Evolutionary conservation across 768 basidiomycete genomes (phyloP), one percentile per base, ranked within the genome.

Genomic region (Leccinellum albellum): DNA sequence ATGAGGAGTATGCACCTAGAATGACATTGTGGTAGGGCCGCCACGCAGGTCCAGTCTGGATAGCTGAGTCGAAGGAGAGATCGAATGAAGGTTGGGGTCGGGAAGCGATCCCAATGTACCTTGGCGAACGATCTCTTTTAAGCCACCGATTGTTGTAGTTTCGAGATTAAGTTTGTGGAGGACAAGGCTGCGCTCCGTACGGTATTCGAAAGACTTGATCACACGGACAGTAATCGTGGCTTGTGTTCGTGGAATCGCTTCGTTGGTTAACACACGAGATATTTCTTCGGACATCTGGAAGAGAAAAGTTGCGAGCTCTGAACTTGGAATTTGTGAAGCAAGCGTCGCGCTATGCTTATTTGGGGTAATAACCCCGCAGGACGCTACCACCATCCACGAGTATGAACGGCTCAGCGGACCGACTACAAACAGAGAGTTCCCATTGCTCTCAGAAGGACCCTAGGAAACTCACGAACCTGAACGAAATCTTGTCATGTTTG

Each of bases 191-290:
- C 87, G 88, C 69, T 93, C 89, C 54, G 94, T 98, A 54, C 96
- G 83, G 72, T 85, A 98, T 67, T 85, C 86, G 70, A 99, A 96
- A 20, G 91, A 94, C 70, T 99, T 99, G 76, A 99, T 91, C 60
- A 98, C 81, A 31, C 96, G 86, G 50, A 98, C 72, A 7, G 96
- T 98, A 56, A 98, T 75, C 5, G 92, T 94, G 21, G 93, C 92
- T 59, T 85, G 79, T 3, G 88, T 87, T 63, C 75, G 80, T 10
- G 92, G 88, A 3, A 80, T 77, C 28, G 84, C 77, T 53, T 81
- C 75, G 74, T 88, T 94, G 44, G 86, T 86, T 42, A 86, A 77
- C 32, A 73, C 64, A 54, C 79, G 76, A 50, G 75, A 74, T 62
- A 75, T 73, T 56, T 68, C 70, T 45, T 61, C 65, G 13, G 70